Evolutionary conservation across 805 yeast species (phyloP).

Genomic region (Kuraishia molischiana): DNA sequence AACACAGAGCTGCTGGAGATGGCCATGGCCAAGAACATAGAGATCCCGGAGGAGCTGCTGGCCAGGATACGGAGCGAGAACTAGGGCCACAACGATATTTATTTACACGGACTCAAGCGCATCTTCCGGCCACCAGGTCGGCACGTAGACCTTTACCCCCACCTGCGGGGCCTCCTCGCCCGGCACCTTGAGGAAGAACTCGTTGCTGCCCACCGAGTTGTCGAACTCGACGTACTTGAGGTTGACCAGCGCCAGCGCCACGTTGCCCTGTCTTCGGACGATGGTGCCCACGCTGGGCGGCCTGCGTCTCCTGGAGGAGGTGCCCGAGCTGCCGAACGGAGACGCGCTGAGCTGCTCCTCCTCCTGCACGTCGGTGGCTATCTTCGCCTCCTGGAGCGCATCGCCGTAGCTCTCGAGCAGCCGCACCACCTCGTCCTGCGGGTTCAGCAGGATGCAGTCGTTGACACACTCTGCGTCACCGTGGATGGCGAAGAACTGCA

Average conservation of each 20-base stretch:
- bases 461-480: conserved; percentile 2
- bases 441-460: not conserved
- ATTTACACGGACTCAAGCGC: conserved; percentile 7
- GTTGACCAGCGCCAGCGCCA: conserved; percentile 57
- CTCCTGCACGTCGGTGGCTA: not conserved
- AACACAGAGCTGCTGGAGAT: conserved; percentile 32
- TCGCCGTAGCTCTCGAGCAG: not conserved
- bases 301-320: conserved; percentile 21
- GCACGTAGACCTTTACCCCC: conserved; percentile 43
- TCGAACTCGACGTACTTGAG: conserved; percentile 22
- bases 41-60: conserved; percentile 26
- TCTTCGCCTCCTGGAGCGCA: not conserved
- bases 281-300: conserved; percentile 51
- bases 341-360: conserved; percentile 12
- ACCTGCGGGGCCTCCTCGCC: conserved; percentile 15
- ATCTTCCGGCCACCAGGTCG: conserved; percentile 70
- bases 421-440: not conserved
- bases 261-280: conserved; percentile 41
- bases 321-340: conserved; percentile 27
- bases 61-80: conserved; percentile 3
- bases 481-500: conserved; percentile 23
- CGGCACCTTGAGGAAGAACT: conserved; percentile 10
- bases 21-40: conserved; percentile 26
- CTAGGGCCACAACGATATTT: conserved; percentile 6
- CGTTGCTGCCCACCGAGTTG: conserved; percentile 10